Evolutionary conservation across 148 eudicot species (phyloP), one percentile per base, ranked within the genome.

Genomic region (Arctostaphylos glauca): DNA sequence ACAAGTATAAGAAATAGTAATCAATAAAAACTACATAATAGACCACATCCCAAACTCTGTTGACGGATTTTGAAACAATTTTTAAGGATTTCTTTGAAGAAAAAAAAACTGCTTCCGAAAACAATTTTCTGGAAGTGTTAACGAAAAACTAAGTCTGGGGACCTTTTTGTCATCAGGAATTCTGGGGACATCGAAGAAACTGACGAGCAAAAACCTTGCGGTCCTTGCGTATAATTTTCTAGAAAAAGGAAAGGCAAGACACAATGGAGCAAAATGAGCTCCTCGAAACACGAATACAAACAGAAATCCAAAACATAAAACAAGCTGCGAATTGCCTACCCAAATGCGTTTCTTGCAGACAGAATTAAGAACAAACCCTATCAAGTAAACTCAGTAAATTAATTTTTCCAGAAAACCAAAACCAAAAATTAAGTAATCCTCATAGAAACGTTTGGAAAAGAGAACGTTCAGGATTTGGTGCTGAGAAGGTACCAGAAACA

Each of bases 401-500:
- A 13, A 38, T 66, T 21, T 46, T 41, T 2, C 47, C 0, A 48
- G 23, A 56, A 56, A 68, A 81, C n/a, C 58, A 41, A 23, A 70
- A 7, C n/a, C 10, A 74, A 49, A 10, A 74, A 9, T 19, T 23
- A n/a, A 2, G 5, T 13, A 44, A 52, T 55, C 1, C 19, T 16
- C 19, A 12, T 25, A 6, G 41, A 74, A 18, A 4, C 16, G n/a
- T 31, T 21, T 21, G 38, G 41, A 38, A 83, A 12, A 66, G 1
- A 6, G 0, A 50, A 31, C 15, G 31, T 9, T 3, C 3, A 15
- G 58, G 47, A 6, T 66, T 81, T 54, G 6, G 31, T 19, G 43
- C 38, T 18, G 80, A 80, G 83, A 77, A 60, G 19, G 59, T 77
- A 80, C 83, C 86, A 19, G 62, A 80, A 56, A 79, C n/a, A 72